Conservation (phyloP, 1,139 yeast genomes). For the Insectozyma bohioensis region DNA sequence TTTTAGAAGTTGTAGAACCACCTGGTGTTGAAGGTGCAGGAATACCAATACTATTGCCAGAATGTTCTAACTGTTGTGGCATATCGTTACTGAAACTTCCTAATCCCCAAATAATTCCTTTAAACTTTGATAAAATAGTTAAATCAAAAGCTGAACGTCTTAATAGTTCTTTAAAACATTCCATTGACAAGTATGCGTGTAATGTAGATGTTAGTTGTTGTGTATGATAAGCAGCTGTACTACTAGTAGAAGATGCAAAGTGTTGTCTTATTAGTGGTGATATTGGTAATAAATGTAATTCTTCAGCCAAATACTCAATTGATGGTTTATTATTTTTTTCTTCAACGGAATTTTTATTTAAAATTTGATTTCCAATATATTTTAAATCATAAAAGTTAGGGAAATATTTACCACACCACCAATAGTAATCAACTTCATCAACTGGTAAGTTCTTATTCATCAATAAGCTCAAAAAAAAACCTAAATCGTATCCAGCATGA, state of each 20-base stretch:
- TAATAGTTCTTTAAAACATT: conserved; percentile 57
- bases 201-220: conserved; percentile 48
- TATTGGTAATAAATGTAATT: conserved; percentile 52
- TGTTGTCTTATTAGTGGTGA: conserved; percentile 51
- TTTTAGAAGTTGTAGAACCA: conserved; percentile 16
- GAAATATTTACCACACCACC: conserved; percentile 71
- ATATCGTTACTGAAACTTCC: conserved; percentile 28
- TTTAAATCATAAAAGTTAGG: conserved; percentile 87
- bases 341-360: conserved; percentile 22
- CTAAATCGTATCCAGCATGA: conserved; percentile 94
- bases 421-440: conserved; percentile 75
- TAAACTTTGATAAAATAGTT: conserved; percentile 39
- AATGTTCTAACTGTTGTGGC: conserved; percentile 11
- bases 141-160: conserved; percentile 39
- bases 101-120: conserved; percentile 57
- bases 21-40: conserved; percentile 27
- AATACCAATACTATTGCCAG: conserved; percentile 18
- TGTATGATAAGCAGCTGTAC: conserved; percentile 26
- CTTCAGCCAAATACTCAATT: conserved; percentile 56
- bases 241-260: conserved; percentile 38
- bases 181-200: conserved; percentile 56
- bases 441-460: conserved; percentile 77
- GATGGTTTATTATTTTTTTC: conserved; percentile 40
- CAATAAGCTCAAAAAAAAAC: conserved; percentile 78
- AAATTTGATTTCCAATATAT: conserved; percentile 61